Evolutionary conservation across 306 rosid species (phyloP).

Genomic region (Acacia crassicarpa): DNA sequence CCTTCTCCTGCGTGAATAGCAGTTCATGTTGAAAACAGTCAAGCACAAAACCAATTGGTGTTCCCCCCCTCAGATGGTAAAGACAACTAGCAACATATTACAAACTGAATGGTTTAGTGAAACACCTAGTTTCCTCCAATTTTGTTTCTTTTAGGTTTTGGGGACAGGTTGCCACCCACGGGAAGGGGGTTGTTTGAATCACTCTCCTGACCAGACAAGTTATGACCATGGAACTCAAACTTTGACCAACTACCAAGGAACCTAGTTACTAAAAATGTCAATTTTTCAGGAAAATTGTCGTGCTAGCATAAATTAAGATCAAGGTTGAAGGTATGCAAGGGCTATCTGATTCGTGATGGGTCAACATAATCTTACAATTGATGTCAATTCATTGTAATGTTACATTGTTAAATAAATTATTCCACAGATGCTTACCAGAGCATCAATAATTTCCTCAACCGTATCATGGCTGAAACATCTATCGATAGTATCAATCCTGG

Average conservation of each 20-base stretch:
- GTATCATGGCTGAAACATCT: constrained; percentile 85
- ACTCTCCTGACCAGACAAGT: constrained; percentile 19
- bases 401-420: constrained; percentile 10
- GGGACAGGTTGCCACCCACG: neutral
- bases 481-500: constrained; percentile 72
- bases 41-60: neutral
- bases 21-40: constrained; percentile 32
- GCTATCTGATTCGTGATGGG: neutral
- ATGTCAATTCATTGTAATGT: neutral
- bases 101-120: constrained; percentile 17
- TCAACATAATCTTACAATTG: constrained; percentile 10
- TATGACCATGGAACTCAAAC: constrained; percentile 14
- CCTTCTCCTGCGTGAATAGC: constrained; percentile 65
- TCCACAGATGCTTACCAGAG: constrained; percentile 71
- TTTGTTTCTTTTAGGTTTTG: neutral
- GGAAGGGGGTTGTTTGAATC: neutral
- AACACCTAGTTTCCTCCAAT: neutral
- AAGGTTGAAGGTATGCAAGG: neutral
- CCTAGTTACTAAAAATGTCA: constrained; percentile 18
- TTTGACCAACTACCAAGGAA: neutral
- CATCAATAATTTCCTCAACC: constrained; percentile 82
- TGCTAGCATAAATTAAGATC: neutral
- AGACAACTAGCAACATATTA: constrained; percentile 7
- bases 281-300: constrained; percentile 16
- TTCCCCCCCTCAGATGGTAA: constrained; percentile 2